Conservation (phyloP, 306 rosid genomes). For the Quillaja saponaria region DNA sequence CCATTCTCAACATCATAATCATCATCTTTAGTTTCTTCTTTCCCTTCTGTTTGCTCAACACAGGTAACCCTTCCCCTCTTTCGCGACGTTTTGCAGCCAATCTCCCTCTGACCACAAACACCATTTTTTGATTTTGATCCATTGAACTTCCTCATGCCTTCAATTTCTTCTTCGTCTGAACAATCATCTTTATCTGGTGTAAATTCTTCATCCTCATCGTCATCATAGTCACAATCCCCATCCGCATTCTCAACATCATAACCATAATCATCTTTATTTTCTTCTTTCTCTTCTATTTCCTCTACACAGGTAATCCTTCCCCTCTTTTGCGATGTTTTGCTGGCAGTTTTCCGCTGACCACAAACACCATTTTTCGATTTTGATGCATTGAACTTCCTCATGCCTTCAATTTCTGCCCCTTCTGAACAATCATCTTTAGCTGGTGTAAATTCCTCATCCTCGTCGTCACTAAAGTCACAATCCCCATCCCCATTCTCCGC, state of each 20-base stretch:
- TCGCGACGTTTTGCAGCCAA: slow-evolving; percentile 27
- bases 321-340: slow-evolving; percentile 38
- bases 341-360: slow-evolving; percentile 23
- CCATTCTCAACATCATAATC: slow-evolving; percentile 10
- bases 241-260: slow-evolving; percentile 23
- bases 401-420: slow-evolving; percentile 37
- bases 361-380: slow-evolving; percentile 37
- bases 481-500: slow-evolving; percentile 33
- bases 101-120: slow-evolving; percentile 10
- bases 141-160: slow-evolving; percentile 34
- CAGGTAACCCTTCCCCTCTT: slow-evolving; percentile 32
- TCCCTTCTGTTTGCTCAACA: slow-evolving; percentile 27
- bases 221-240: slow-evolving; percentile 42
- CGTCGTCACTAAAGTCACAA: slow-evolving; percentile 40
- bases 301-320: slow-evolving; percentile 21
- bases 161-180: slow-evolving; percentile 50
- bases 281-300: slow-evolving; percentile 28
- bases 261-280: slow-evolving; percentile 27
- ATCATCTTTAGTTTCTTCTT: slow-evolving; percentile 32
- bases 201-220: slow-evolving; percentile 46
- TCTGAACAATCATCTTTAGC: too few relatives aligned
- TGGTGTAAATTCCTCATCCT: slow-evolving; percentile 50
- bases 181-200: slow-evolving; percentile 75
- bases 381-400: slow-evolving; percentile 49
- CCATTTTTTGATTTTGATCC: slow-evolving; percentile 53